Conservation (phyloP, 805 yeast species). For the Pichia scutulata region DNA sequence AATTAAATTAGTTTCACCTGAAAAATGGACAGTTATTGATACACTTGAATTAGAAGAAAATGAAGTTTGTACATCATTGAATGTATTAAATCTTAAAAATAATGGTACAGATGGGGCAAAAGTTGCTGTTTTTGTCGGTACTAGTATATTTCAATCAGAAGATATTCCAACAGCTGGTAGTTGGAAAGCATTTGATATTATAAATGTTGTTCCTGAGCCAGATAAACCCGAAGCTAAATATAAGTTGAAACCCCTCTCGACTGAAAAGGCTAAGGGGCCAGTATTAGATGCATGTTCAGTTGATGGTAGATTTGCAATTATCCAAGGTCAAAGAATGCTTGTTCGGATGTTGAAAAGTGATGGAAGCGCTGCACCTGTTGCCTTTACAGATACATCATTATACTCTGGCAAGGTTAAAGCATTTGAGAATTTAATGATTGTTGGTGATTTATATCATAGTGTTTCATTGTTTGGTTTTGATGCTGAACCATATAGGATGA, state of each 20-base stretch:
- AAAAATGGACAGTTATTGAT: slow-evolving; percentile 72
- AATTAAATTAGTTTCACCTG: slow-evolving; percentile 62
- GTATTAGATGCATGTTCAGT: slow-evolving; percentile 70
- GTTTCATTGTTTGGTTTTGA: slow-evolving; percentile 83
- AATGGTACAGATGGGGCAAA: slow-evolving; percentile 11
- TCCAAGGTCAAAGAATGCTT: slow-evolving; percentile 79
- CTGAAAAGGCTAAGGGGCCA: slow-evolving; percentile 77
- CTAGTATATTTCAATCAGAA: slow-evolving; percentile 68
- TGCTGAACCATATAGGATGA: slow-evolving; percentile 88
- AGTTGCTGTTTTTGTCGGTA: slow-evolving; percentile 61
- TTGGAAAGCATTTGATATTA: slow-evolving; percentile 64
- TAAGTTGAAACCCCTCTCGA: slow-evolving; percentile 63
- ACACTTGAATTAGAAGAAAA: slow-evolving; percentile 56
- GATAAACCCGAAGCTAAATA: slow-evolving; percentile 77
- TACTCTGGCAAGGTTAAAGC: slow-evolving; percentile 74
- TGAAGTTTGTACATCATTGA: slow-evolving; percentile 54
- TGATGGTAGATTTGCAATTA: slow-evolving; percentile 73
- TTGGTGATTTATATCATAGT: slow-evolving; percentile 76
- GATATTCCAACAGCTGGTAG: slow-evolving; percentile 76
- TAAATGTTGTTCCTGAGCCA: slow-evolving; percentile 84
- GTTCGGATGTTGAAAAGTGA: slow-evolving; percentile 73
- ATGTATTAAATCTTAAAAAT: slow-evolving; percentile 49
- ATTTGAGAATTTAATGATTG: slow-evolving; percentile 69
- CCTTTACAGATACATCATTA: slow-evolving; percentile 81
- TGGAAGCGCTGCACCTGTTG: slow-evolving; percentile 84